Percentiles rank a stretch among this genome's conserved stretches.
Evolutionary conservation across 306 rosid species (phyloP).

Genomic region (Aeschynomene evenia): DNA sequence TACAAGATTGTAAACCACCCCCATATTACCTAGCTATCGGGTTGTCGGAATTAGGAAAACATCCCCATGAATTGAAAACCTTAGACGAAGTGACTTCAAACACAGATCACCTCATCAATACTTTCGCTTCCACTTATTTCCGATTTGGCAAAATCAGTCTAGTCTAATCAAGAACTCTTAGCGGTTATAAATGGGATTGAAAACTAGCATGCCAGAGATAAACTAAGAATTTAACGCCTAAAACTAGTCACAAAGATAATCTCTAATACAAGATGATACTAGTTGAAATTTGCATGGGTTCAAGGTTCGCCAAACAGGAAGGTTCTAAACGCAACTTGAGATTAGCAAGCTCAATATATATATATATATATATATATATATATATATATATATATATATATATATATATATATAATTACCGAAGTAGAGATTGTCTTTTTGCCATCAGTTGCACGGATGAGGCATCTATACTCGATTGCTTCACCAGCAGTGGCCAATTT

Average conservation of each 20-base stretch:
- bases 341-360: not conserved
- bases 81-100: not conserved
- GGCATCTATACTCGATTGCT: conserved; percentile 77
- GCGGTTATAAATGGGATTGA: not conserved
- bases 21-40: not conserved
- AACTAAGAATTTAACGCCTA: not conserved
- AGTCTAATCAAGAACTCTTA: not conserved
- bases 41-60: conserved; percentile 9
- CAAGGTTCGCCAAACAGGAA: not conserved
- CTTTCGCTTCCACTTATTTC: not conserved
- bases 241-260: not conserved
- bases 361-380: too few relatives aligned
- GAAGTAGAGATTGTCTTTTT: conserved; percentile 87
- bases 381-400: too few relatives aligned
- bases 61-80: not conserved
- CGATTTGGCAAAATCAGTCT: not conserved
- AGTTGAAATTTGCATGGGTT: not conserved
- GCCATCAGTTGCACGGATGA: conserved; percentile 90
- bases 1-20: not conserved
- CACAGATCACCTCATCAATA: not conserved
- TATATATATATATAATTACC: conserved; percentile 43
- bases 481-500: conserved; percentile 66
- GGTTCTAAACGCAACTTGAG: not conserved
- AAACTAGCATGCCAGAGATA: not conserved
- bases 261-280: not conserved